Percentiles rank a stretch among this genome's conserved stretches.
phyloP scores from a whole-genome alignment of 352 stramenopile species.

The Pythium vanterpoolii region DNA sequence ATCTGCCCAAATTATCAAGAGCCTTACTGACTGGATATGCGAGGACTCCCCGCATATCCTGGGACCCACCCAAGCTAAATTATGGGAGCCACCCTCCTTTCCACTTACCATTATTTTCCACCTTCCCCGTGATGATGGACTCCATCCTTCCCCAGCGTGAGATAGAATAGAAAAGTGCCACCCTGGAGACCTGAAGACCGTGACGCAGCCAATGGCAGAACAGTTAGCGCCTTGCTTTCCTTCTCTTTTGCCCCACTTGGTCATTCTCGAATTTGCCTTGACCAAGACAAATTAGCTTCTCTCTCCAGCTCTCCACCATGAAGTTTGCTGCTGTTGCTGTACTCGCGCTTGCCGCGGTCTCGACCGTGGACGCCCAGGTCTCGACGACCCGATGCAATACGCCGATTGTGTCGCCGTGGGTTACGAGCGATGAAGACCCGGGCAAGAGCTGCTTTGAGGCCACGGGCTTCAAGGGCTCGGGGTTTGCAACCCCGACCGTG shows the following conservation, averaged over 20 bases:
- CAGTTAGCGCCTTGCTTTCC: background rate
- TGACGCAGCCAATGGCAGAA: background rate
- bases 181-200: too few species aligned
- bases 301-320: background rate
- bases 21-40: too few species aligned
- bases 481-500: background rate
- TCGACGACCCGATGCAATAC: background rate
- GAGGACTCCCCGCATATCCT: too few species aligned
- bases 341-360: background rate
- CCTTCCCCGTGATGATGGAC: too few species aligned
- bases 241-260: background rate
- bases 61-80: too few species aligned
- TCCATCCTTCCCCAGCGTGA: too few species aligned
- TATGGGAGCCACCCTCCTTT: too few species aligned
- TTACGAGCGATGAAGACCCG: background rate
- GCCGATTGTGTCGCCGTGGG: background rate
- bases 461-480: slow-evolving; percentile 5
- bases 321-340: slow-evolving; percentile 11
- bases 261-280: slow-evolving; percentile 20
- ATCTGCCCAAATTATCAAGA: too few species aligned
- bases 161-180: too few species aligned
- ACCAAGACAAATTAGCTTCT: slow-evolving; percentile 13
- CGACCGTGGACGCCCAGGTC: background rate
- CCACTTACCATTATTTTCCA: too few species aligned
- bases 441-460: background rate